A percentile compares a stretch with the other conserved stretches of the same genome.
These are phyloP conservation scores for Ploettnerulaceae sp. DNA, from an alignment of 2,329 filamentous ascomycete genomes.

Conservation along the genomic window DNA sequence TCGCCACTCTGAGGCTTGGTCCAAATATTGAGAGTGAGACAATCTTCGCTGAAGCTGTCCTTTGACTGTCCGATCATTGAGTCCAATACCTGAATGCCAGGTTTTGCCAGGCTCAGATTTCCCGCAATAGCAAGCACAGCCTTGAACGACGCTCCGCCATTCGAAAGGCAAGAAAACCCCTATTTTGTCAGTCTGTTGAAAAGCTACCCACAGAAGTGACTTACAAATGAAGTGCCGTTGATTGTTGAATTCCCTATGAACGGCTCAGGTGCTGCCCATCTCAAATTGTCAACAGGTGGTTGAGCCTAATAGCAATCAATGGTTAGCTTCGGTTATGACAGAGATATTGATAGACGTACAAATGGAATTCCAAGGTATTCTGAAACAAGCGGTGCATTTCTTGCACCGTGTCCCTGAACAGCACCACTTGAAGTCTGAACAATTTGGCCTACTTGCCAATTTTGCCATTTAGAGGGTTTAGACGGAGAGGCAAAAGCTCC, in stretches of 20 bases:
- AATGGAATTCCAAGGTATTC: constrained; percentile 39
- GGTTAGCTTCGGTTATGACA: not conserved
- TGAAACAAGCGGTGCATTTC: constrained; percentile 19
- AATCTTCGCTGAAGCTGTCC: constrained; percentile 31
- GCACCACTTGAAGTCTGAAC: constrained; percentile 22
- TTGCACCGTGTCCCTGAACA: constrained; percentile 22
- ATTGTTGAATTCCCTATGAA: constrained; percentile 11
- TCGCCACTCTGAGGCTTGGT: constrained; percentile 30
- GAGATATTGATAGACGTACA: not conserved
- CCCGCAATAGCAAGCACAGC: not conserved
- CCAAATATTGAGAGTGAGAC: constrained; percentile 37
- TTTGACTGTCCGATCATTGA: constrained; percentile 6
- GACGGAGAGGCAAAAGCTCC: not conserved
- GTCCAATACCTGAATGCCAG: constrained; percentile 3
- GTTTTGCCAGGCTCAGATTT: not conserved
- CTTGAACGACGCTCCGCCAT: not conserved
- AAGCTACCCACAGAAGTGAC: not conserved
- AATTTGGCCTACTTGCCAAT: constrained; percentile 2
- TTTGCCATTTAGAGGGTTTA: not conserved
- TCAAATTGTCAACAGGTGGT: constrained; percentile 35
- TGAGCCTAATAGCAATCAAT: constrained; percentile 21
- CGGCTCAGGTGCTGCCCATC: constrained; percentile 35
- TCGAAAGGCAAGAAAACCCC: constrained; percentile 12
- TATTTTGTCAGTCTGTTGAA: not conserved
- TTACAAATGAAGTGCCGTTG: constrained; percentile 17